Base-by-base conservation (phyloP, 345 rosid species). In the Laguncularia racemosa region DNA sequence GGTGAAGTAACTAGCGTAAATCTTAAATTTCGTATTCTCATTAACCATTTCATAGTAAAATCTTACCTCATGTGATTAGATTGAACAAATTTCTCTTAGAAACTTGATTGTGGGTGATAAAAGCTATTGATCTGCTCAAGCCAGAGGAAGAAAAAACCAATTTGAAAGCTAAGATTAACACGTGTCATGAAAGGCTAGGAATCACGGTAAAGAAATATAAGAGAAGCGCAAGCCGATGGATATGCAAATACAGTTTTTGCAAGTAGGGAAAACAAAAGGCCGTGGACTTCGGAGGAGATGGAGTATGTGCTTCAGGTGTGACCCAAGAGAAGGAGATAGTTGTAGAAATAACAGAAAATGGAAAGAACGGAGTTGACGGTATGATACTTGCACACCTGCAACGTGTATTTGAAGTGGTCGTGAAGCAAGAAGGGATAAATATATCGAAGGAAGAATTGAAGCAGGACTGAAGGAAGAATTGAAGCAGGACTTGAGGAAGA, bases 141-240 rank as follows among this genome's bases (percentile, higher is more conserved):
- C n/a, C n/a, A n/a, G n/a, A n/a, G n/a, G n/a, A n/a, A n/a, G n/a
- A n/a, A n/a, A n/a, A n/a, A 71, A 79, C 73, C 58, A 86, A 79
- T 65, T 77, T 93, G 54, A 91, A 86, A 33, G 71, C 60, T 3
- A 90, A 87, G 69, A 71, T 85, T 58, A 73, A 77, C 59, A 52
- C 64, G 45, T 80, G 74, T 20, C 71, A 83, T 17, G 99, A 85
- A 62, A 82, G 70, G 56, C 76, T 89, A 11, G 77, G 50, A 28
- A 48, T 44, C 13, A 60, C 75, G 2, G 85, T 63, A 77, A 69
- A 65, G 43, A 85, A 84, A 59, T 20, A 74, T 13, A 84, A 10
- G 75, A 70, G 63, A 82, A 76, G 60, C 55, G 55, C 6, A 9
- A 33, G 55, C 82, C 79, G 70, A 69, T 73, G 2, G 80, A 79